Evolutionary conservation across 495 filamentous ascomycete species (phyloP), one percentile per base, ranked within the genome.

Genomic region (Friedmanniomyces simplex): DNA sequence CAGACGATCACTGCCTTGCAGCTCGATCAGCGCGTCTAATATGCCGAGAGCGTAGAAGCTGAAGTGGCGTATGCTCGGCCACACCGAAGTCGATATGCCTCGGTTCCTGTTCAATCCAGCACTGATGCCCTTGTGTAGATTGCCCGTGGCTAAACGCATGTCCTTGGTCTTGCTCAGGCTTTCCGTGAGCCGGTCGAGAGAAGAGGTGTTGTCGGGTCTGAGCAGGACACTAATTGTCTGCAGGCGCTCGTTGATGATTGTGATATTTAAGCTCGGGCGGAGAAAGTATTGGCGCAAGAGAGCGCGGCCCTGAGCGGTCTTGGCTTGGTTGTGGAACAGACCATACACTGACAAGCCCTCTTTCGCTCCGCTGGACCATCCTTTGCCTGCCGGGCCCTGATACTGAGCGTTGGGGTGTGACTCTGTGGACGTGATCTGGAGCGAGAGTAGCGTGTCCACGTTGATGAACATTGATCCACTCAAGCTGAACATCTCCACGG

Each of bases 281-380:
- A 96, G 76, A 60, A 98, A 95, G 61, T 88, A 86, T 63, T 89
- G 85, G 21, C 87, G 83, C 3, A 98, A 76, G 48, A 79, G 80
- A 24, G 73, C 68, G 63, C 84, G 88, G 1, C 94, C 93, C 63
- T 96, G 88, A 6, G 88, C 82, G 1, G 88, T 95, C 32, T 78
- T 80, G 42, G 94, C 86, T 57, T 91, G 74, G 39, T 84, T 77
- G 43, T 85, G 80, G 59, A 94, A 89, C 13, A 94, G 74, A 3
- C 90, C 93, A 60, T 86, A 94, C 1, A 98, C 71, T 1, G 91
- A 96, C n/a, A 96, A 78, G 8, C 83, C 85, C 68, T 96, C 89
- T 67, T 96, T 96, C 0, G 84, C 80, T 14, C 84, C 84, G 0
- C 84, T 84, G 6, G 78, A 82, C 59, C 72, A 82, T 20, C 61